phyloP scores from a whole-genome alignment of 2,329 filamentous ascomycete genomes.

The Verruconis gallopava region DNA sequence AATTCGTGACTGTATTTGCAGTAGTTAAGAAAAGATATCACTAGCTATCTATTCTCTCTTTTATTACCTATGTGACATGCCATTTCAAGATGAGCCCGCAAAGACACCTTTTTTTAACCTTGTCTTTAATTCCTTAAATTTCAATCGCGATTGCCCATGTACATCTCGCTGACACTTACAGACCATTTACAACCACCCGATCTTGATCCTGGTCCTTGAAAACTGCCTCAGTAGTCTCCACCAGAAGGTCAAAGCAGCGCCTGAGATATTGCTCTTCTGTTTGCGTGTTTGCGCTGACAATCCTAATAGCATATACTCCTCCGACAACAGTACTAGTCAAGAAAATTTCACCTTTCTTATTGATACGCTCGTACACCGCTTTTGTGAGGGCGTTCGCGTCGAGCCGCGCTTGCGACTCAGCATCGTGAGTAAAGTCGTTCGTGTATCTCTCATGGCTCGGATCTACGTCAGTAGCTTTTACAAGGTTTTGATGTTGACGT shows the following conservation, averaged over 20 bases:
- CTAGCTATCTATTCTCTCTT: no score
- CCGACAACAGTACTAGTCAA: slow-evolving; percentile 65
- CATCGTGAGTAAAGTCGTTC: slow-evolving; percentile 17
- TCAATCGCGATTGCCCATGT: no score
- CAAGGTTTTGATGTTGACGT: slow-evolving; percentile 6
- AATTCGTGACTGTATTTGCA: no score
- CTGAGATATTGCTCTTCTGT: slow-evolving; percentile 61
- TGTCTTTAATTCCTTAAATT: no score
- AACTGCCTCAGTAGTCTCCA: slow-evolving; percentile 48
- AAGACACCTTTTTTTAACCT: no score
- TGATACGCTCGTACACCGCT: slow-evolving; percentile 62
- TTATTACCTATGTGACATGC: no score
- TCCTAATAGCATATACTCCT: slow-evolving; percentile 63
- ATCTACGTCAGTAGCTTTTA: slow-evolving; percentile 9
- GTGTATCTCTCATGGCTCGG: slow-evolving; percentile 17
- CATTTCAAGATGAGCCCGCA: no score
- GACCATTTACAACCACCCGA: no score
- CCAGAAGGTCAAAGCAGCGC: slow-evolving; percentile 60
- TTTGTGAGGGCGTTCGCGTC: slow-evolving; percentile 57
- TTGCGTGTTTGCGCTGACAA: slow-evolving; percentile 59
- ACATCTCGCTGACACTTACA: no score
- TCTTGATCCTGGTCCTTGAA: no score
- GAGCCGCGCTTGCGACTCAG: slow-evolving; percentile 31
- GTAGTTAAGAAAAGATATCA: no score
- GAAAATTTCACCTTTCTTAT: slow-evolving; percentile 64